These are phyloP conservation scores for Afroboletus lepidellus DNA, from an alignment of 1,284 basidiomycete genomes.

Conservation along the genomic window DNA sequence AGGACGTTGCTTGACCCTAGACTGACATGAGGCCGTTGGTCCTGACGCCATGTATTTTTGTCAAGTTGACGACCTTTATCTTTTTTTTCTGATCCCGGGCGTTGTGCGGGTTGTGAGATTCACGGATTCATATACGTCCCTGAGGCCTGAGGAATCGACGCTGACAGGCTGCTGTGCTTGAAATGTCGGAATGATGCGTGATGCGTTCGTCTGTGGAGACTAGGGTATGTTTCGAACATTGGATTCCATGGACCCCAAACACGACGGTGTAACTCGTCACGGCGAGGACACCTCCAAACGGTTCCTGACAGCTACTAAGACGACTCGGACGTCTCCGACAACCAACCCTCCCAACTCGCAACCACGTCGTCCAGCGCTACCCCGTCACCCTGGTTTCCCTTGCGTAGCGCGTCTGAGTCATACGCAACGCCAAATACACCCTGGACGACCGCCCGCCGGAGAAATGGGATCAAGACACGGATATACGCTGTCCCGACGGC, in stretches of 20 bases:
- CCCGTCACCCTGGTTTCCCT: neutral
- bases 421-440: constrained; percentile 63
- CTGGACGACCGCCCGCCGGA: constrained; percentile 63
- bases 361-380: constrained; percentile 6
- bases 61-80: neutral
- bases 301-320: neutral
- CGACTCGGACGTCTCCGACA: constrained; percentile 16
- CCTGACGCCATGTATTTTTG: neutral
- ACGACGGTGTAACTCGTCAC: neutral
- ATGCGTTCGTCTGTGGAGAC: neutral
- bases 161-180: neutral
- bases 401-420: constrained; percentile 1
- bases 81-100: neutral
- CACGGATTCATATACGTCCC: neutral
- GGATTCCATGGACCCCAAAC: constrained; percentile 4
- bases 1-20: constrained; percentile 10
- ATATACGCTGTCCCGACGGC: constrained; percentile 59
- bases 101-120: neutral
- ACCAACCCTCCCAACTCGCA: constrained; percentile 31
- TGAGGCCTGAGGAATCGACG: neutral
- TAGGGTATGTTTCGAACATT: neutral
- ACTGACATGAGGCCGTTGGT: neutral
- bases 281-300: neutral
- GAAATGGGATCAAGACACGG: constrained; percentile 63
- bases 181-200: neutral